A percentile compares a stretch with the other conserved stretches of the same genome.
Evolutionary conservation across 345 rosid genomes (phyloP).

Genomic region (Gossypium herbaceum): DNA sequence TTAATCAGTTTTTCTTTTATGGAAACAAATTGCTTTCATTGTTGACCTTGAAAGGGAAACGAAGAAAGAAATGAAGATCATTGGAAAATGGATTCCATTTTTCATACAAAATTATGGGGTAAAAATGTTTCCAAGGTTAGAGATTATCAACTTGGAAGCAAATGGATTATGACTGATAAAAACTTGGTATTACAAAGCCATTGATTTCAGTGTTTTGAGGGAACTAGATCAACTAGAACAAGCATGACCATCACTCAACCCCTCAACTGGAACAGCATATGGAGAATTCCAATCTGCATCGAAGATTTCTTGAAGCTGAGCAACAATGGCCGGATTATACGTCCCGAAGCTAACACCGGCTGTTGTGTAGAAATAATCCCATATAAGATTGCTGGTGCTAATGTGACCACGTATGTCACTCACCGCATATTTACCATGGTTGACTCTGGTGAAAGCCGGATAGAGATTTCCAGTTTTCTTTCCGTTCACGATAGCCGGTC

Average conservation of each 20-base stretch:
- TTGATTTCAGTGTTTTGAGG: background rate
- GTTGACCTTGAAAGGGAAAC: no score
- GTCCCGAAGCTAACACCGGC: constrained; percentile 85
- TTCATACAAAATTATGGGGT: no score
- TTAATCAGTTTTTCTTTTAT: no score
- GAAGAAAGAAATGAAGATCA: no score
- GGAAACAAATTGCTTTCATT: no score
- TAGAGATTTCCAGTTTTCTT: constrained; percentile 55
- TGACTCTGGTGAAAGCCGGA: constrained; percentile 65
- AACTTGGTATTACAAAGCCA: background rate
- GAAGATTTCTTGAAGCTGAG: constrained; percentile 67
- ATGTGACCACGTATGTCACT: constrained; percentile 67
- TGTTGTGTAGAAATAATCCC: constrained; percentile 86
- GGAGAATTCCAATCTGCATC: constrained; percentile 88
- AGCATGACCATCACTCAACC: constrained; percentile 20
- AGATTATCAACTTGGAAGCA: no score
- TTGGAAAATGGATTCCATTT: no score
- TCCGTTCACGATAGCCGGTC: constrained; percentile 51
- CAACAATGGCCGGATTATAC: constrained; percentile 52
- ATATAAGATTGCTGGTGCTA: constrained; percentile 77
- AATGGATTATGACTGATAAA: background rate
- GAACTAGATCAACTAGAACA: constrained; percentile 28
- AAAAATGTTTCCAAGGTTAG: no score
- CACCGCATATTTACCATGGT: constrained; percentile 79
- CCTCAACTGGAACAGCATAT: constrained; percentile 56